These are phyloP conservation scores for Blattamonas nauphoetae DNA, from an alignment of 78 protist genomes.

Conservation along the genomic window DNA sequence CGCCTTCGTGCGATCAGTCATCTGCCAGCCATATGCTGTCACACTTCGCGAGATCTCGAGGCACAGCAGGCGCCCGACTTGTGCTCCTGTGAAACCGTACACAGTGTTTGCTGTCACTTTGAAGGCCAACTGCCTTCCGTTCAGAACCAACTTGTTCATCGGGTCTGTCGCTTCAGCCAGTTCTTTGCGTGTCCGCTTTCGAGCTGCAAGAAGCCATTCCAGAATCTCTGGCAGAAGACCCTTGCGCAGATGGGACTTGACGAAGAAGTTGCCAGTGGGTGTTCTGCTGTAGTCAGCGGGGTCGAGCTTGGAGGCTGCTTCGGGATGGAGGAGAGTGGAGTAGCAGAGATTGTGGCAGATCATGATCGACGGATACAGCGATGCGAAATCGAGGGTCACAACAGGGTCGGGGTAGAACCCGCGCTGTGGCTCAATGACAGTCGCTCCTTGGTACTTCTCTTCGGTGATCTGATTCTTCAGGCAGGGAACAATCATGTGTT, in stretches of 20 bases:
- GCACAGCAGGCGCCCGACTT: slow-evolving; percentile 94
- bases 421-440: slow-evolving; percentile 44
- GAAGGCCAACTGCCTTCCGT: slow-evolving; percentile 97
- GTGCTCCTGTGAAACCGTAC: slow-evolving; percentile 99
- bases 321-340: slow-evolving; percentile 67
- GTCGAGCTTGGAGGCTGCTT: background rate
- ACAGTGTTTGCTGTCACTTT: slow-evolving; percentile 91
- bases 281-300: background rate
- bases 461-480: slow-evolving; percentile 13
- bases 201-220: slow-evolving; percentile 83
- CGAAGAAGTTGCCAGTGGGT: slow-evolving; percentile 45
- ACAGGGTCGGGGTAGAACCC: slow-evolving; percentile 64
- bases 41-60: slow-evolving; percentile 80
- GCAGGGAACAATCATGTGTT: slow-evolving; percentile 55
- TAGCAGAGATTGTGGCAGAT: slow-evolving; percentile 98
- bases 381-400: slow-evolving; percentile 94
- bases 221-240: slow-evolving; percentile 94
- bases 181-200: slow-evolving; percentile 80
- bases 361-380: slow-evolving; percentile 99
- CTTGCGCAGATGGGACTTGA: slow-evolving; percentile 37
- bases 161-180: slow-evolving; percentile 84
- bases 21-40: slow-evolving; percentile 94
- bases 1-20: slow-evolving; percentile 81
- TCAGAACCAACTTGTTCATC: slow-evolving; percentile 67
- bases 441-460: slow-evolving; percentile 67